Conservation (phyloP, 495 filamentous ascomycete species). For the Aspergillus indologenus region DNA sequence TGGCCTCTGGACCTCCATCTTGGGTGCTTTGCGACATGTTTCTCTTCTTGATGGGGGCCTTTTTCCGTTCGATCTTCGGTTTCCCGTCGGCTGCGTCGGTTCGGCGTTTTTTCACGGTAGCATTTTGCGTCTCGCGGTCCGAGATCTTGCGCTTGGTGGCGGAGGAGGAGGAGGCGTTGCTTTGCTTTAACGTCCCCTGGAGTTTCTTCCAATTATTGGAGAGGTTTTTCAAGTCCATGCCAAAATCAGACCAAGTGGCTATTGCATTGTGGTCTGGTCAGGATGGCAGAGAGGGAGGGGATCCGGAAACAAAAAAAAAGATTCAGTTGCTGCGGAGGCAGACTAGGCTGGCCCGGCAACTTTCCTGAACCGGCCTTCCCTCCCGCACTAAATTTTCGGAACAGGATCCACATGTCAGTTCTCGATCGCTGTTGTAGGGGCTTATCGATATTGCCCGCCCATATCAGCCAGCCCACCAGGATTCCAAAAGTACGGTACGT, state of each 20-base stretch:
- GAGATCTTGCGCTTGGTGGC: constrained; percentile 38
- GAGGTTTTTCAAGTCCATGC: constrained; percentile 46
- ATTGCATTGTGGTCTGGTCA: constrained; percentile 18
- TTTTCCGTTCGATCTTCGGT: constrained; percentile 16
- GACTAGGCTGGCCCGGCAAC: constrained; percentile 8
- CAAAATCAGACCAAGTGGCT: constrained; percentile 14
- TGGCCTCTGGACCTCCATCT: constrained; percentile 12
- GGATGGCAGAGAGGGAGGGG: constrained; percentile 1
- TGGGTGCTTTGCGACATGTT: constrained; percentile 30
- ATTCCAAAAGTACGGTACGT: no score
- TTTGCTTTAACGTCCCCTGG: constrained; percentile 59
- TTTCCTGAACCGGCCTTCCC: constrained; percentile 10
- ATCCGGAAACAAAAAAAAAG: constrained; percentile 3
- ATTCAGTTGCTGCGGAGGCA: constrained; percentile 16
- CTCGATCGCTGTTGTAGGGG: not conserved
- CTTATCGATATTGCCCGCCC: not conserved
- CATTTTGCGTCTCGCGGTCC: constrained; percentile 34
- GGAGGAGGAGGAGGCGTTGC: constrained; percentile 29
- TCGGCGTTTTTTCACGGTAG: constrained; percentile 39
- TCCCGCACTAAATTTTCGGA: constrained; percentile 19
- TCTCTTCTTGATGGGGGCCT: constrained; percentile 25
- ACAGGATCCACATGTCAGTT: constrained; percentile 13
- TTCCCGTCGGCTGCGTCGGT: constrained; percentile 26
- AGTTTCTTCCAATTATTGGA: constrained; percentile 74
- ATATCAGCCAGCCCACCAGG: not conserved